These are phyloP conservation scores for Clavispora santaluciae DNA, from an alignment of 805 yeast species.

Conservation along the genomic window DNA sequence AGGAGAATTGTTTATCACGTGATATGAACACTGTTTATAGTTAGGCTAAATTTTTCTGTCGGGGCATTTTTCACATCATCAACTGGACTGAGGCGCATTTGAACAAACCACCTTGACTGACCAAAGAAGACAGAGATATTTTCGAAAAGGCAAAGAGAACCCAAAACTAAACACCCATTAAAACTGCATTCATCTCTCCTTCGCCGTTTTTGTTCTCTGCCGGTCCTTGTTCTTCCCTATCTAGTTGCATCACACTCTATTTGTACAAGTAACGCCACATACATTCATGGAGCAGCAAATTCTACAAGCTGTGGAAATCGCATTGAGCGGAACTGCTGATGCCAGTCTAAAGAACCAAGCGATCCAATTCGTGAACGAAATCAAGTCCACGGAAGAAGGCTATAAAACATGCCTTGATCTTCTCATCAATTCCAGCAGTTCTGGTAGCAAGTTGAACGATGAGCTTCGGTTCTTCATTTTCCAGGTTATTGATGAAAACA, in stretches of 20 bases:
- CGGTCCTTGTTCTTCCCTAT: background rate
- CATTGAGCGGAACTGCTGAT: slow-evolving; percentile 67
- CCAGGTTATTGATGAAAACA: slow-evolving; percentile 62
- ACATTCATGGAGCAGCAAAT: slow-evolving; percentile 53
- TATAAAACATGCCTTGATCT: slow-evolving; percentile 52
- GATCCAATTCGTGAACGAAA: slow-evolving; percentile 46
- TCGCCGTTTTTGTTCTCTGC: background rate
- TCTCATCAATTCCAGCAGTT: slow-evolving; percentile 23
- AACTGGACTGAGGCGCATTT: background rate
- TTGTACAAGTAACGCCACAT: background rate
- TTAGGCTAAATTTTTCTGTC: slow-evolving; percentile 1
- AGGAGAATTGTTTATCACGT: background rate
- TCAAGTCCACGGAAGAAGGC: slow-evolving; percentile 51
- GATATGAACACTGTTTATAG: background rate
- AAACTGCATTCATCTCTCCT: background rate
- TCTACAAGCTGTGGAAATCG: slow-evolving; percentile 83
- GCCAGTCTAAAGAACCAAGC: slow-evolving; percentile 44
- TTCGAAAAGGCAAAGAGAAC: background rate
- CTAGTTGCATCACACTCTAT: background rate
- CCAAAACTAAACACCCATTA: background rate
- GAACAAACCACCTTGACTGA: background rate
- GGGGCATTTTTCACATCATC: slow-evolving; percentile 1
- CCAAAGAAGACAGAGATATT: background rate
- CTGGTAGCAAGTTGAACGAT: slow-evolving; percentile 33
- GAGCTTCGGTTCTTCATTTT: slow-evolving; percentile 61